A percentile compares a stretch with the other conserved stretches of the same genome.
Conservation (phyloP, 345 rosid species). For the Schrenkiella parvula region DNA sequence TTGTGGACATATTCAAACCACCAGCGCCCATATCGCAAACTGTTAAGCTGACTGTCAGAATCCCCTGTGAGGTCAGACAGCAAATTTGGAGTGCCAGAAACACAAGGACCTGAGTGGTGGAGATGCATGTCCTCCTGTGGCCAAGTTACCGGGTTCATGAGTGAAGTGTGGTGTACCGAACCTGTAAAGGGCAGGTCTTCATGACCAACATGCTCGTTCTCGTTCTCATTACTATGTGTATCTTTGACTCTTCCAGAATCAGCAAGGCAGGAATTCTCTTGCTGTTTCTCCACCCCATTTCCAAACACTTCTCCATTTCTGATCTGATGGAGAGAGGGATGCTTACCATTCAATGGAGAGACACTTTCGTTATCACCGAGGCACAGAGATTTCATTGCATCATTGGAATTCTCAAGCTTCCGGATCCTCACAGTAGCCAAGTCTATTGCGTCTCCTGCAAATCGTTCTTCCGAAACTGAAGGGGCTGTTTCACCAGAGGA, state of each 20-base stretch:
- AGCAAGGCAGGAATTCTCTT: constrained; percentile 18
- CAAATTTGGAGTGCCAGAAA: constrained; percentile 34
- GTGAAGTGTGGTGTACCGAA: constrained; percentile 29
- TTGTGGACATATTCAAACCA: constrained; percentile 43
- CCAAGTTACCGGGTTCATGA: constrained; percentile 32
- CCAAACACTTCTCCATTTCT: constrained; percentile 45
- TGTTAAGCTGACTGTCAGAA: constrained; percentile 40
- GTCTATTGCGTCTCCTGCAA: constrained; percentile 52
- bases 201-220: constrained; percentile 29
- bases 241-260: constrained; percentile 23
- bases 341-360: constrained; percentile 31
- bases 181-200: constrained; percentile 40
- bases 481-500: constrained; percentile 19
- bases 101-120: constrained; percentile 31
- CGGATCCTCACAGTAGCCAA: constrained; percentile 45
- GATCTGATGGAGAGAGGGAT: constrained; percentile 42
- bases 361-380: constrained; percentile 27
- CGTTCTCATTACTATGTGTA: constrained; percentile 24
- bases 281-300: constrained; percentile 31
- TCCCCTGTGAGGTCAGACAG: constrained; percentile 68
- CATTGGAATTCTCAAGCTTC: constrained; percentile 36
- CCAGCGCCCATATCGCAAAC: constrained; percentile 44
- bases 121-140: constrained; percentile 45
- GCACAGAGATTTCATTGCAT: constrained; percentile 31
- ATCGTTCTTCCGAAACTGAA: constrained; percentile 43